phyloP scores from a whole-genome alignment of 2,329 filamentous ascomycete genomes.

The Diatrype stigma region DNA sequence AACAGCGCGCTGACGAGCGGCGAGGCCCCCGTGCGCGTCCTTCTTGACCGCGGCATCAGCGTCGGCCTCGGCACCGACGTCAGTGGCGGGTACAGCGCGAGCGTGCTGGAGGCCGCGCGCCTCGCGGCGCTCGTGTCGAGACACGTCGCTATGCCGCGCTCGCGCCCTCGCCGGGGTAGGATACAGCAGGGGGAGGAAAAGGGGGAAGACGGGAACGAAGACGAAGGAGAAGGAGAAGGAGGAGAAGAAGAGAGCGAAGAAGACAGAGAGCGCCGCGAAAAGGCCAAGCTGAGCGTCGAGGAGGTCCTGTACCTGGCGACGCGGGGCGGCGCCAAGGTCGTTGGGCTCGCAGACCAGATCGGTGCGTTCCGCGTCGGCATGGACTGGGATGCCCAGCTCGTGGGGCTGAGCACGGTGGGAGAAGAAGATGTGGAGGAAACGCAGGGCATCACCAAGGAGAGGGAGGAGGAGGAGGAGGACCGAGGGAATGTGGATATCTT shows the following conservation, averaged over 20 bases:
- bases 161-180: too few relatives aligned
- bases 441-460: conserved; percentile 9
- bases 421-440: conserved; percentile 32
- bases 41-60: conserved; percentile 70
- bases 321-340: conserved; percentile 75
- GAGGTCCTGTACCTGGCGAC: conserved; percentile 87
- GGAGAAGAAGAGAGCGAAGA: conserved; percentile 17
- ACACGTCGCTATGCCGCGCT: conserved; percentile 58
- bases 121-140: conserved; percentile 77
- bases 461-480: conserved; percentile 20
- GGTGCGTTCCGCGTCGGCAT: conserved; percentile 83
- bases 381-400: conserved; percentile 86
- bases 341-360: conserved; percentile 67
- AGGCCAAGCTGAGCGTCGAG: conserved; percentile 71
- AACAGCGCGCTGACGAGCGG: conserved; percentile 83
- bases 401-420: conserved; percentile 55
- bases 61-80: conserved; percentile 91
- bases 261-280: background rate
- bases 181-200: conserved; percentile 15
- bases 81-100: conserved; percentile 79
- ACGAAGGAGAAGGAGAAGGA: background rate
- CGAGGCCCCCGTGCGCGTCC: conserved; percentile 66
- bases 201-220: conserved; percentile 4
- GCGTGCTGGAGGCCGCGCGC: conserved; percentile 76
- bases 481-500: conserved; percentile 78